Conservation (phyloP, 2,329 filamentous ascomycete genomes). For the Fusarium setosum region DNA sequence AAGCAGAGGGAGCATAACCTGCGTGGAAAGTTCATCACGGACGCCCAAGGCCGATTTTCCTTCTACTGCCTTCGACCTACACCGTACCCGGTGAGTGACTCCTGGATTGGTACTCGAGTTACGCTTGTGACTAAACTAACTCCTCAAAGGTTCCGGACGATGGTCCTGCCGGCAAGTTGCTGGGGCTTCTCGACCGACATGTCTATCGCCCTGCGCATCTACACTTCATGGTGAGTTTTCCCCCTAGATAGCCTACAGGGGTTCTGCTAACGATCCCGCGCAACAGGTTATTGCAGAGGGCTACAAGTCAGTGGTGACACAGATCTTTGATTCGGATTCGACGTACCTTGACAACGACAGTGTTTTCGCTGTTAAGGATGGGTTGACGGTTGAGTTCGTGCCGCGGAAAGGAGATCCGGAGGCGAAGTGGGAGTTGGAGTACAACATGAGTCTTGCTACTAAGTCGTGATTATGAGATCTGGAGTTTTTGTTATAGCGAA, state of each 20-base stretch:
- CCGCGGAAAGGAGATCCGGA: constrained; percentile 52
- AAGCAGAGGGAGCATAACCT: constrained; percentile 79
- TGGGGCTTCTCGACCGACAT: constrained; percentile 65
- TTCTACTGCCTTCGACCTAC: constrained; percentile 72
- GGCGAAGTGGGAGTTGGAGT: constrained; percentile 69
- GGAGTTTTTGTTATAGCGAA: not conserved
- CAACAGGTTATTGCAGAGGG: constrained; percentile 59
- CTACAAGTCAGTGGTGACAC: constrained; percentile 75
- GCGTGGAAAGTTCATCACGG: constrained; percentile 77
- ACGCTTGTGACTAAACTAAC: not conserved
- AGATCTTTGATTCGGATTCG: constrained; percentile 79
- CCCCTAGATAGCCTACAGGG: accelerated
- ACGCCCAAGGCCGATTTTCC: constrained; percentile 71
- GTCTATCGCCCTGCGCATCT: constrained; percentile 69
- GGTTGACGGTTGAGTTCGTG: constrained; percentile 57
- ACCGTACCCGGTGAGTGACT: constrained; percentile 58
- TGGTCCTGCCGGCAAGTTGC: constrained; percentile 64
- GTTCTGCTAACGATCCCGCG: not conserved
- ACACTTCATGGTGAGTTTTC: constrained; percentile 62
- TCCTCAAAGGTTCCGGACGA: constrained; percentile 52
- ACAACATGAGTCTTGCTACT: constrained; percentile 59
- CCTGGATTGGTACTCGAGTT: not conserved
- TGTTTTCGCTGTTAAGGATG: constrained; percentile 66
- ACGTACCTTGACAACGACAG: constrained; percentile 67
- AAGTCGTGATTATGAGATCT: not conserved